phyloP scores from a whole-genome alignment of 1,139 yeast genomes.

The Blastobotrys serpentis region DNA sequence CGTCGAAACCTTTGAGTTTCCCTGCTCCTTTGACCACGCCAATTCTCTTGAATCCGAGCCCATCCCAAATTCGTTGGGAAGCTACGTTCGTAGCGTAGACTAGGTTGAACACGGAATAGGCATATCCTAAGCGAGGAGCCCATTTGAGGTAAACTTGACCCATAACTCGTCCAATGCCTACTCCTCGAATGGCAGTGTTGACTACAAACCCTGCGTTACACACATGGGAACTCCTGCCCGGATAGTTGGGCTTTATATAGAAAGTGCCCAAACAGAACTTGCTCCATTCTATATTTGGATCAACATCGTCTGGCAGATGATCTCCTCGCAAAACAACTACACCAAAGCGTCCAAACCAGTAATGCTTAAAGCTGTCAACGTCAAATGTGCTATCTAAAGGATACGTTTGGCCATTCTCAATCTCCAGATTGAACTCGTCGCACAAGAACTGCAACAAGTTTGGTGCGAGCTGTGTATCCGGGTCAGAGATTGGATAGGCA shows the following conservation, averaged over 20 bases:
- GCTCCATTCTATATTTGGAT: conserved; percentile 66
- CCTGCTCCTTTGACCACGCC: conserved; percentile 87
- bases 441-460: conserved; percentile 77
- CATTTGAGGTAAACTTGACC: conserved; percentile 83
- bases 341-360: conserved; percentile 86
- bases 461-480: conserved; percentile 58
- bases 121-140: conserved; percentile 88
- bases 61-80: conserved; percentile 75
- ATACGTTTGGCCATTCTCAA: conserved; percentile 82
- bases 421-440: conserved; percentile 92
- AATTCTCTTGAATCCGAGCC: conserved; percentile 68
- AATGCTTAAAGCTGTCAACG: conserved; percentile 68
- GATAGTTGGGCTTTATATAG: conserved; percentile 80
- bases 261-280: conserved; percentile 86
- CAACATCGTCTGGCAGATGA: conserved; percentile 34
- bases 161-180: conserved; percentile 83
- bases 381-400: conserved; percentile 79
- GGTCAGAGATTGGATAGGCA: conserved; percentile 74
- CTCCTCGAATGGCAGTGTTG: conserved; percentile 86
- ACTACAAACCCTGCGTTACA: conserved; percentile 88
- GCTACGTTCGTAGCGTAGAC: conserved; percentile 87
- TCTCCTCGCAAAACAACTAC: conserved; percentile 74
- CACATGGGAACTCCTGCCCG: conserved; percentile 88
- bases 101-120: conserved; percentile 77
- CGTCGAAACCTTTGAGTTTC: conserved; percentile 77